phyloP scores from a whole-genome alignment of 2,329 filamentous ascomycete species.

The Didymella glomerata region DNA sequence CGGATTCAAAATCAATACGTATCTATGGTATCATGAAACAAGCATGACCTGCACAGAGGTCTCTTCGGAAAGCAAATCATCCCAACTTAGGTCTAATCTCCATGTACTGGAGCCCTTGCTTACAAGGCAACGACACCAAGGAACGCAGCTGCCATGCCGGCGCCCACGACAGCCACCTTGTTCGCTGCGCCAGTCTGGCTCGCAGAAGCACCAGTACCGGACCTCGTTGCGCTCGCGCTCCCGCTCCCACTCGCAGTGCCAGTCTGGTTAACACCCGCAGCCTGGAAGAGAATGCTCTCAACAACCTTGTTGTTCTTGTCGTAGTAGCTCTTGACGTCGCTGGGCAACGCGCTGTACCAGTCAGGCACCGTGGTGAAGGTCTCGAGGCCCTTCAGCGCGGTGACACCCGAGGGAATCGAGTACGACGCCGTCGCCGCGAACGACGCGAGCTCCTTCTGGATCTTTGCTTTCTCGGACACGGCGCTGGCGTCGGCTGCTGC shows the following conservation, averaged over 20 bases:
- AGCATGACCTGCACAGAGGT: background rate
- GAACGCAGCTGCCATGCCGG: constrained; percentile 32
- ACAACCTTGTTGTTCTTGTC: constrained; percentile 30
- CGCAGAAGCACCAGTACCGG: constrained; percentile 8
- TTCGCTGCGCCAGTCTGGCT: constrained; percentile 19
- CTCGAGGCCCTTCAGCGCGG: constrained; percentile 22
- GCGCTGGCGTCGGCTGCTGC: constrained; percentile 19
- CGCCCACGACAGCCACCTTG: constrained; percentile 26
- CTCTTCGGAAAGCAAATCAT: background rate
- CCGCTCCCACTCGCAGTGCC: constrained; percentile 13
- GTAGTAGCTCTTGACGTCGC: constrained; percentile 37
- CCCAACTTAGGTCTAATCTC: background rate
- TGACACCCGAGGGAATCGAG: constrained; percentile 29
- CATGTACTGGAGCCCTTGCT: background rate
- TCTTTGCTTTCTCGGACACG: constrained; percentile 26
- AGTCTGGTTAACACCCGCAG: constrained; percentile 23
- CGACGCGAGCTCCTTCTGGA: constrained; percentile 29
- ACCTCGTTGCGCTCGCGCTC: constrained; percentile 18
- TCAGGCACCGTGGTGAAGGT: constrained; percentile 29
- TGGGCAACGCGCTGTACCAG: constrained; percentile 38
- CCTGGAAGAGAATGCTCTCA: constrained; percentile 30
- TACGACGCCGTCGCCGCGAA: constrained; percentile 35
- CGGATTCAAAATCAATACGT: background rate
- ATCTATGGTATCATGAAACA: background rate
- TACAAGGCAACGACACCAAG: constrained; percentile 37